These are phyloP conservation scores for Myriosclerotinia curreyana DNA, from an alignment of 2,329 filamentous ascomycete species.

Conservation along the genomic window DNA sequence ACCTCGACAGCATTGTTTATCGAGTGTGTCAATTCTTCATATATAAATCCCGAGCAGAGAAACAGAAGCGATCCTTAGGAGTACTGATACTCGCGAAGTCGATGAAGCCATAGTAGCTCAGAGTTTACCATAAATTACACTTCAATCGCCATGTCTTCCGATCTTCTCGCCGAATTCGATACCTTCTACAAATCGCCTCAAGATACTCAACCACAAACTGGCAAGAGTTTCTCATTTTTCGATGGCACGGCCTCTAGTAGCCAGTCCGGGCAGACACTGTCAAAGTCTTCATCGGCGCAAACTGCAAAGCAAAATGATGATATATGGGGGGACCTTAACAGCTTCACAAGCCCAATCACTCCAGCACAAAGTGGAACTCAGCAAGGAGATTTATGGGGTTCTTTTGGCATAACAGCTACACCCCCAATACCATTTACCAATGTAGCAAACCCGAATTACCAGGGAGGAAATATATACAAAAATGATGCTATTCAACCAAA, in stretches of 20 bases:
- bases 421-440: constrained; percentile 22
- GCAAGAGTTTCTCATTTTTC: constrained; percentile 33
- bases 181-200: constrained; percentile 44
- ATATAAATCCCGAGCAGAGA: not conserved
- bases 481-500: constrained; percentile 22
- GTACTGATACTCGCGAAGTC: constrained; percentile 8
- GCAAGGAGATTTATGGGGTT: constrained; percentile 36
- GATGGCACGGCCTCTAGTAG: constrained; percentile 19
- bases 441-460: constrained; percentile 24
- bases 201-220: constrained; percentile 34
- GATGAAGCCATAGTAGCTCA: constrained; percentile 5
- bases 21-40: too few relatives aligned
- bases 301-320: constrained; percentile 26
- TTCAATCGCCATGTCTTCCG: constrained; percentile 55
- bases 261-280: constrained; percentile 27
- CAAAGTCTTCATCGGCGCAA: constrained; percentile 10
- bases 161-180: constrained; percentile 63
- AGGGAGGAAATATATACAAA: constrained; percentile 16
- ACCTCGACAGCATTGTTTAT: not conserved
- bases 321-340: constrained; percentile 32
- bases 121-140: not conserved
- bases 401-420: constrained; percentile 30
- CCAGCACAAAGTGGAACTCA: constrained; percentile 15
- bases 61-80: not conserved
- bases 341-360: constrained; percentile 25